These are phyloP conservation scores for Fraxinus cuspidata DNA, from an alignment of 257 asterid species.

Conservation along the genomic window DNA sequence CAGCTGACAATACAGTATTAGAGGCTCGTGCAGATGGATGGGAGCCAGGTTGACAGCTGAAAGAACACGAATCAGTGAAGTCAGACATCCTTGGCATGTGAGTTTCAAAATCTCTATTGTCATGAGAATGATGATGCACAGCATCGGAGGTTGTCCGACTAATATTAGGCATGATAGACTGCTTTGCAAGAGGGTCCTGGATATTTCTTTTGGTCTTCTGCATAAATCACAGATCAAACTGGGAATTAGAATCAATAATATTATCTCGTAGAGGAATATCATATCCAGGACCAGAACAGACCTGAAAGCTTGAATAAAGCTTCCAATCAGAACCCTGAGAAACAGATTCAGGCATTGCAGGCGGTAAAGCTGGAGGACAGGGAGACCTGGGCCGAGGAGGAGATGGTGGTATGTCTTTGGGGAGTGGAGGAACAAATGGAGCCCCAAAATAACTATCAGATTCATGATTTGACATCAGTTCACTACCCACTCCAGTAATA, in stretches of 20 bases:
- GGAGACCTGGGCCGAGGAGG: constrained; percentile 57
- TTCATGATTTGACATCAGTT: constrained; percentile 36
- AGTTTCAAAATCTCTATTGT: constrained; percentile 45
- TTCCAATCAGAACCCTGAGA: constrained; percentile 40
- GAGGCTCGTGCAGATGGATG: constrained; percentile 43
- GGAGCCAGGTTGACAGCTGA: constrained; percentile 41
- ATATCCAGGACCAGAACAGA: constrained; percentile 19
- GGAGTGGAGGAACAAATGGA: constrained; percentile 33
- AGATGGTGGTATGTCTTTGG: constrained; percentile 45
- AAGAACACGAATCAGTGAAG: constrained; percentile 37
- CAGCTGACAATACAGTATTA: constrained; percentile 43
- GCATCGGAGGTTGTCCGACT: constrained; percentile 34
- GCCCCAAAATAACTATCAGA: constrained; percentile 34
- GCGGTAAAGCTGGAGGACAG: constrained; percentile 37
- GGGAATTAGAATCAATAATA: constrained; percentile 5
- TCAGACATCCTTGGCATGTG: constrained; percentile 46
- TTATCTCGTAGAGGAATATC: background rate
- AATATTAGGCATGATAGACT: constrained; percentile 39
- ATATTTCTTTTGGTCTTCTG: constrained; percentile 47
- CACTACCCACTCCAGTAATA: constrained; percentile 31
- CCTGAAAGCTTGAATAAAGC: constrained; percentile 54
- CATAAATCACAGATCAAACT: constrained; percentile 31
- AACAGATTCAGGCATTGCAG: constrained; percentile 38
- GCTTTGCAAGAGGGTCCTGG: constrained; percentile 42
- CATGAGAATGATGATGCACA: constrained; percentile 47